phyloP scores from a whole-genome alignment of 192 early-diverging fungal species.

The Gryganskiella cystojenkinii region DNA sequence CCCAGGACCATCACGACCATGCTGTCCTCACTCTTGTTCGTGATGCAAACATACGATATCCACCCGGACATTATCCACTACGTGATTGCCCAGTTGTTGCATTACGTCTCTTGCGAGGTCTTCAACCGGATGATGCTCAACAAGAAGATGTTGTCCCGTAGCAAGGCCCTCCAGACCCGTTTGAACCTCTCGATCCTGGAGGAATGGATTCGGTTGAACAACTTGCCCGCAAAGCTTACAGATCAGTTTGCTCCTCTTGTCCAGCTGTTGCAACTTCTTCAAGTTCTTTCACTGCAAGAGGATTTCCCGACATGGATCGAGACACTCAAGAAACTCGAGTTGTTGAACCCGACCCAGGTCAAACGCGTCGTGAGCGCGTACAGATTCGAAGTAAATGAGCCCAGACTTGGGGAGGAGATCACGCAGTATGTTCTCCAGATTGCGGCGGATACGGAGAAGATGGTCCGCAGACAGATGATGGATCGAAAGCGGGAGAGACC shows the following conservation, averaged over 20 bases:
- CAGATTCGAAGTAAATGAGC: constrained; percentile 90
- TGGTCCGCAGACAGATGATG: constrained; percentile 52
- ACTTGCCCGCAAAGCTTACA: constrained; percentile 49
- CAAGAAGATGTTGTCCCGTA: constrained; percentile 79
- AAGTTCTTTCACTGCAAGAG: constrained; percentile 79
- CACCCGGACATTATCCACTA: constrained; percentile 82
- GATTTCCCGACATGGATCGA: constrained; percentile 82
- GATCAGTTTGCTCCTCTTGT: constrained; percentile 76
- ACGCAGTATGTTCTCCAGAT: constrained; percentile 79
- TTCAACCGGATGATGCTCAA: constrained; percentile 90
- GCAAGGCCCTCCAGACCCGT: constrained; percentile 84
- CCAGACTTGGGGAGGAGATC: constrained; percentile 74
- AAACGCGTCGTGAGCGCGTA: constrained; percentile 80
- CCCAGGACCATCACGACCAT: constrained; percentile 81
- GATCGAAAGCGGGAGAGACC: constrained; percentile 49
- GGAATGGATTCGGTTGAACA: constrained; percentile 85
- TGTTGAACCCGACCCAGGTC: constrained; percentile 79
- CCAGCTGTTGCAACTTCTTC: constrained; percentile 84
- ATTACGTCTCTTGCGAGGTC: constrained; percentile 78
- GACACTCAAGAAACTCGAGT: constrained; percentile 71
- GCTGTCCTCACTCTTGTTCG: constrained; percentile 71
- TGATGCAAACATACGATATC: constrained; percentile 77
- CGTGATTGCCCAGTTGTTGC: constrained; percentile 79
- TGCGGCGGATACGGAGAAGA: constrained; percentile 74
- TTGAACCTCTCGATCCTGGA: constrained; percentile 85